phyloP scores from a whole-genome alignment of 306 rosid genomes.

The Malus fusca region DNA sequence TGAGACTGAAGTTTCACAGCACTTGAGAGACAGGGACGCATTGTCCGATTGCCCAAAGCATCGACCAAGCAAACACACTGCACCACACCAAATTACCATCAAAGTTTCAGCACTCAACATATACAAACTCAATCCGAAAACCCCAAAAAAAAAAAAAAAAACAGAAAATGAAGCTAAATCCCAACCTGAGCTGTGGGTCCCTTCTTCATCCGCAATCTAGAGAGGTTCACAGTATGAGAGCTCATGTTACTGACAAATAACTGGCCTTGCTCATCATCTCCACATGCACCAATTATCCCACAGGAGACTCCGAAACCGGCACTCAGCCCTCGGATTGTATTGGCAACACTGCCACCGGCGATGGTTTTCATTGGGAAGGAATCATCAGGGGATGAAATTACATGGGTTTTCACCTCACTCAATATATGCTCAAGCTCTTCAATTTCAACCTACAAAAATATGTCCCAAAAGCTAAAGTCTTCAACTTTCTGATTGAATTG shows the following conservation, averaged over 20 bases:
- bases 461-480: background rate
- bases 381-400: constrained; percentile 18
- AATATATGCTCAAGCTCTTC: constrained; percentile 63
- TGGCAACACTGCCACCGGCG: constrained; percentile 93
- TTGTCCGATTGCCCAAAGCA: constrained; percentile 70
- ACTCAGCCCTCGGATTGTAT: constrained; percentile 76
- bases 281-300: constrained; percentile 82
- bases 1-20: constrained; percentile 80
- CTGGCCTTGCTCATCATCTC: constrained; percentile 79
- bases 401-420: constrained; percentile 42
- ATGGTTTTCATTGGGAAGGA: constrained; percentile 46
- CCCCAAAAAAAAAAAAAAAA: background rate
- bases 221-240: constrained; percentile 58
- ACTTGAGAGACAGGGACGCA: constrained; percentile 91
- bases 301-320: constrained; percentile 61
- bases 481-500: background rate
- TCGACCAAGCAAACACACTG: constrained; percentile 99
- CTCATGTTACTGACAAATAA: constrained; percentile 72
- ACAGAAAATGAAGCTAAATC: background rate
- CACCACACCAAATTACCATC: constrained; percentile 13
- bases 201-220: constrained; percentile 59
- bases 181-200: constrained; percentile 85
- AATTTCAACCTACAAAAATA: constrained; percentile 46
- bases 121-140: background rate
- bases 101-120: constrained; percentile 7